Evolutionary conservation across 2,329 filamentous ascomycete genomes (phyloP).

Genomic region (Grosmannia huntii): DNA sequence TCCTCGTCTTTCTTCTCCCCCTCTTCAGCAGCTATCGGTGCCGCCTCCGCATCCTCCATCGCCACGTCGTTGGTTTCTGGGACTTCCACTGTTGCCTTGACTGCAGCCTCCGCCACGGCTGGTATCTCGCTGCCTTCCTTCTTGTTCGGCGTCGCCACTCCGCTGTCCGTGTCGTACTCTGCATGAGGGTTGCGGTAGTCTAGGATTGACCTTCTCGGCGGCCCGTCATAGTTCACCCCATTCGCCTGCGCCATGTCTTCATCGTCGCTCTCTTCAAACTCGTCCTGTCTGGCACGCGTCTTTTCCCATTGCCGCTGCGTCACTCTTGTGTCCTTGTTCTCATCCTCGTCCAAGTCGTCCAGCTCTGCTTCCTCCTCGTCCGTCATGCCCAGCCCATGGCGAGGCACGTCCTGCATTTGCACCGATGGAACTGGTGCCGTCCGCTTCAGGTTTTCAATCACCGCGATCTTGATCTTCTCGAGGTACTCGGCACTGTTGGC

Average conservation of each 20-base stretch:
- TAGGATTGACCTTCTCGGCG: slow-evolving; percentile 35
- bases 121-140: not conserved
- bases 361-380: slow-evolving; percentile 55
- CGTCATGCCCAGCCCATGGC: slow-evolving; percentile 48
- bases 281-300: slow-evolving; percentile 60
- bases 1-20: slow-evolving; percentile 23
- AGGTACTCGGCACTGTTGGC: slow-evolving; percentile 75
- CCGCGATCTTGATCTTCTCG: slow-evolving; percentile 65
- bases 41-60: slow-evolving; percentile 23
- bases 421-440: slow-evolving; percentile 80
- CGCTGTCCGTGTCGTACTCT: slow-evolving; percentile 25
- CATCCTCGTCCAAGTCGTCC: slow-evolving; percentile 66
- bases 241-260: slow-evolving; percentile 67
- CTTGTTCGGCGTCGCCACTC: not conserved
- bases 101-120: slow-evolving; percentile 1
- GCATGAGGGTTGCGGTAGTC: slow-evolving; percentile 35
- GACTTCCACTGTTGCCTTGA: slow-evolving; percentile 7
- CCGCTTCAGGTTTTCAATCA: slow-evolving; percentile 78
- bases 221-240: slow-evolving; percentile 41
- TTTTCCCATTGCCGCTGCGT: slow-evolving; percentile 77
- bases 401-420: slow-evolving; percentile 69
- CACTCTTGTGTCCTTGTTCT: slow-evolving; percentile 71
- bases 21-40: slow-evolving; percentile 6
- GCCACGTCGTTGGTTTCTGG: slow-evolving; percentile 18
- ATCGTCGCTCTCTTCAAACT: slow-evolving; percentile 80